Evolutionary conservation across 2,329 filamentous ascomycete genomes (phyloP).

Genomic region (Diaporthe longicolla): DNA sequence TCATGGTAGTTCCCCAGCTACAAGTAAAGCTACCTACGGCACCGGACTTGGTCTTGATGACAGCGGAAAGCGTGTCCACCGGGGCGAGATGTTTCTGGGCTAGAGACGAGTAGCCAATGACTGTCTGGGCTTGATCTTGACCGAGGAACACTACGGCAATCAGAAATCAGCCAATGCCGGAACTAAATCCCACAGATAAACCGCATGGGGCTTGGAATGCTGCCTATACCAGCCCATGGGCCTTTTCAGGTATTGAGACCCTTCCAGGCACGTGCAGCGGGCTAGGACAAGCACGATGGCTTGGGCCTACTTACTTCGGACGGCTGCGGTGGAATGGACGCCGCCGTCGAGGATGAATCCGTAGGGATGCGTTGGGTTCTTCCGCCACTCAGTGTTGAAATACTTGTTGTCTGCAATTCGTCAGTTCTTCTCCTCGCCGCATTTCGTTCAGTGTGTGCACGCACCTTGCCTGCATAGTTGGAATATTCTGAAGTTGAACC

Average conservation of each 20-base stretch:
- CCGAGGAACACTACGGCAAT: slow-evolving; percentile 62
- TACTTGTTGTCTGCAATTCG: slow-evolving; percentile 54
- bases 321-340: slow-evolving; percentile 76
- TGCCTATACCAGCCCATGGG: not conserved
- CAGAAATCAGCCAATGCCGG: not conserved
- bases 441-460: not conserved
- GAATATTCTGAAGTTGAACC: slow-evolving; percentile 58
- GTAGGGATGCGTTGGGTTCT: slow-evolving; percentile 76
- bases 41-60: slow-evolving; percentile 67
- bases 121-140: slow-evolving; percentile 55
- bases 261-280: not conserved
- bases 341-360: slow-evolving; percentile 81
- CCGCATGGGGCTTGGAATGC: not conserved
- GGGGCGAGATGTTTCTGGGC: slow-evolving; percentile 70
- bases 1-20: slow-evolving; percentile 69
- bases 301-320: slow-evolving; percentile 53
- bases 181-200: not conserved
- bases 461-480: slow-evolving; percentile 53
- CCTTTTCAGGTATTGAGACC: not conserved
- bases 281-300: not conserved
- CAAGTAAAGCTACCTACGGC: slow-evolving; percentile 69
- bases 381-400: slow-evolving; percentile 70
- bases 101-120: slow-evolving; percentile 69
- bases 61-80: slow-evolving; percentile 74
- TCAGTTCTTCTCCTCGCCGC: not conserved